Evolutionary conservation across 2,329 filamentous ascomycete species (phyloP).

Genomic region (Trichoderma cornu-damae): DNA sequence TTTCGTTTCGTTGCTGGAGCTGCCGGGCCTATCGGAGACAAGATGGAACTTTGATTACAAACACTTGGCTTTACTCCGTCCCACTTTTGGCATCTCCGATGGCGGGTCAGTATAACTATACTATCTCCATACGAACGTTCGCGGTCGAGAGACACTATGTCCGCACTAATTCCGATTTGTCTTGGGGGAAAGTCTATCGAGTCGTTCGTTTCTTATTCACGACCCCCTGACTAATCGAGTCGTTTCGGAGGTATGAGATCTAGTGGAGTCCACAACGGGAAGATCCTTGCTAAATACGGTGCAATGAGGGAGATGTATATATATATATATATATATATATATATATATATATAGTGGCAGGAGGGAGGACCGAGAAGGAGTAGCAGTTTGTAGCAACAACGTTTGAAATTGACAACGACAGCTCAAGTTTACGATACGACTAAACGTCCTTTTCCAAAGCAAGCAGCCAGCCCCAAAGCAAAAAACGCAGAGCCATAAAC

Average conservation of each 20-base stretch:
- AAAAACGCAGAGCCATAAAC: background rate
- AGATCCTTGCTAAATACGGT: no score
- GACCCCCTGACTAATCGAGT: no score
- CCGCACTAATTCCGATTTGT: constrained; percentile 10
- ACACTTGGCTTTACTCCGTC: background rate
- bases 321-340: no score
- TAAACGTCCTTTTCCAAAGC: background rate
- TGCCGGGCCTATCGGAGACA: background rate
- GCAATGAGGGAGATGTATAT: no score
- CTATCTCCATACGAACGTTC: no score
- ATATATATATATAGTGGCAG: constrained; percentile 2
- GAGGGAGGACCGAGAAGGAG: background rate
- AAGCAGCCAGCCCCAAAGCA: background rate
- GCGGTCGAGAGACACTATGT: background rate
- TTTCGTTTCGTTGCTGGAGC: background rate
- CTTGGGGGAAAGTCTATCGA: background rate
- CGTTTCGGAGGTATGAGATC: no score
- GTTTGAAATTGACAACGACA: background rate
- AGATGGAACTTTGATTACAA: background rate
- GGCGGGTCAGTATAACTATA: no score
- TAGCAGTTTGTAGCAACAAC: background rate
- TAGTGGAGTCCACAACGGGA: no score
- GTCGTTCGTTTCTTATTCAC: no score
- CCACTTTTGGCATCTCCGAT: no score
- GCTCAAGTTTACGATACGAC: background rate